Evolutionary conservation across 257 asterid species (phyloP).

Genomic region (Solanum medicagineum): DNA sequence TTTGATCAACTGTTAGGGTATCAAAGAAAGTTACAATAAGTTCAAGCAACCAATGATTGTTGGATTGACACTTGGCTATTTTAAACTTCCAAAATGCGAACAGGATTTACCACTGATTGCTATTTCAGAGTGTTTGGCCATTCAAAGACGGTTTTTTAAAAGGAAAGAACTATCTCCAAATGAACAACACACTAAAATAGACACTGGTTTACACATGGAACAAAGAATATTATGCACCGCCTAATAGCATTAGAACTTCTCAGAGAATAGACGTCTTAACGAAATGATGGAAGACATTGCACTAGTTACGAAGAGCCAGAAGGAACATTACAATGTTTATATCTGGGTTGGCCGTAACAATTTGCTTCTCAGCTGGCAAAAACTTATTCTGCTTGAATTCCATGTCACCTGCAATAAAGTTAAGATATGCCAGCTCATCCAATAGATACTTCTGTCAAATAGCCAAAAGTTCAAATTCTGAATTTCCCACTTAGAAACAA

Average conservation of each 20-base stretch:
- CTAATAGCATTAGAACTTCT: background rate
- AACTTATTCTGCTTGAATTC: constrained; percentile 98
- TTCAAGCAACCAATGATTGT: background rate
- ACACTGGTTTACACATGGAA: background rate
- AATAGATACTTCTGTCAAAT: background rate
- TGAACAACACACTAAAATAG: background rate
- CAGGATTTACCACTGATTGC: background rate
- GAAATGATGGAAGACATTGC: background rate
- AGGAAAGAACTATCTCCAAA: background rate
- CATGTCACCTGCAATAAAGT: constrained; percentile 70
- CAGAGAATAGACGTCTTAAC: background rate
- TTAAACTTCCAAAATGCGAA: background rate
- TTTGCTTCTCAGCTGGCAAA: constrained; percentile 82
- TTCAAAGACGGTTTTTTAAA: background rate
- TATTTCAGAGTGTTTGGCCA: background rate
- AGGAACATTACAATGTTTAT: constrained; percentile 54
- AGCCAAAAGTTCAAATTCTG: background rate
- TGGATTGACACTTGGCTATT: background rate
- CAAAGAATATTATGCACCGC: background rate
- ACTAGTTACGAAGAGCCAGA: background rate
- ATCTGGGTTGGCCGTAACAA: constrained; percentile 90
- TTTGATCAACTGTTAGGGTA: background rate
- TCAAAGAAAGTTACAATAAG: background rate
- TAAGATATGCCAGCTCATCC: background rate
- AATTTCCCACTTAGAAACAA: background rate